Conservation (phyloP, 768 basidiomycete genomes). For the Phylloporus rhodoxanthus region DNA sequence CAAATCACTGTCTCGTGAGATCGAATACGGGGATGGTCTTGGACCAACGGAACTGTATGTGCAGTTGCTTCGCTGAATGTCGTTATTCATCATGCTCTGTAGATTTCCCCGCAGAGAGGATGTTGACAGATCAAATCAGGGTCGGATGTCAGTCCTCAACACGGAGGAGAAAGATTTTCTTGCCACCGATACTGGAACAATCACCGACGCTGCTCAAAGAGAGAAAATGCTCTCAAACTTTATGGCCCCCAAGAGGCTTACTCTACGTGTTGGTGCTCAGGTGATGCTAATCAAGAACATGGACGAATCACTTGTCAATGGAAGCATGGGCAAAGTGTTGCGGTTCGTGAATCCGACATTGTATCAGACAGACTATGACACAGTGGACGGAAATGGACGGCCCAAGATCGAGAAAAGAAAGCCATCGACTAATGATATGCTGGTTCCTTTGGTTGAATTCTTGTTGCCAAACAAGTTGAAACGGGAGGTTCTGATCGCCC, state of each 20-base stretch:
- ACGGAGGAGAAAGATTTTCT: slow-evolving; percentile 49
- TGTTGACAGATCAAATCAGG: slow-evolving; percentile 77
- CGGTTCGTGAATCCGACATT: slow-evolving; percentile 58
- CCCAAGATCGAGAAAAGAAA: slow-evolving; percentile 31
- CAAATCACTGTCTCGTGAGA: slow-evolving; percentile 58
- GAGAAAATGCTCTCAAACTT: slow-evolving; percentile 83
- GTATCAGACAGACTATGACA: slow-evolving; percentile 41
- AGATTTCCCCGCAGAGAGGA: slow-evolving; percentile 92
- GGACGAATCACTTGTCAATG: slow-evolving; percentile 89
- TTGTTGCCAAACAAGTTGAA: slow-evolving; percentile 49
- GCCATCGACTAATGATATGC: slow-evolving; percentile 28
- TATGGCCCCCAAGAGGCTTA: slow-evolving; percentile 75
- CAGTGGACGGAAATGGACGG: slow-evolving; percentile 30
- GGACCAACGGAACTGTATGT: slow-evolving; percentile 86
- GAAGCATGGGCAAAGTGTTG: slow-evolving; percentile 81
- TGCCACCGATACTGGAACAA: slow-evolving; percentile 59
- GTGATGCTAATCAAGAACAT: slow-evolving; percentile 96
- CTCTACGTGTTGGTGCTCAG: slow-evolving; percentile 75
- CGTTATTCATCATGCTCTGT: slow-evolving; percentile 1
- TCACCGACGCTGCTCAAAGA: slow-evolving; percentile 49
- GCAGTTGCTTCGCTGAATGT: not conserved
- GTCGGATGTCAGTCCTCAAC: slow-evolving; percentile 56
- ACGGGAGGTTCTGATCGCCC: slow-evolving; percentile 52
- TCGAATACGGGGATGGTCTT: slow-evolving; percentile 73
- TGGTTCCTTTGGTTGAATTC: slow-evolving; percentile 78